These are phyloP conservation scores for Colletotrichum plurivorum DNA, from an alignment of 2,329 filamentous ascomycete species.

Conservation along the genomic window DNA sequence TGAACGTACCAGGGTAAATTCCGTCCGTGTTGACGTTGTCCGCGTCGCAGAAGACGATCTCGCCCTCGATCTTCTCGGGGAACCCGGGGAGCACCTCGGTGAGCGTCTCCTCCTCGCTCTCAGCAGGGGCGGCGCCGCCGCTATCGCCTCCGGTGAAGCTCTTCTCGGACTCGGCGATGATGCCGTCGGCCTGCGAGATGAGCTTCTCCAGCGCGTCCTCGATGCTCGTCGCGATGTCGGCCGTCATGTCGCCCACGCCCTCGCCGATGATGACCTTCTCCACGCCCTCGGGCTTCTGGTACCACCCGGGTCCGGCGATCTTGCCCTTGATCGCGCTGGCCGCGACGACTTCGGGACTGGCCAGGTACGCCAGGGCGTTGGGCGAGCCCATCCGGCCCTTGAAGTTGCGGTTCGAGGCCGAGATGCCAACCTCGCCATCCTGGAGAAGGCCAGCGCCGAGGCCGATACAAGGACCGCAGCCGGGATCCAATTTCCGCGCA, in stretches of 20 bases:
- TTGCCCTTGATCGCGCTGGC: conserved; percentile 84
- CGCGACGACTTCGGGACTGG: conserved; percentile 91
- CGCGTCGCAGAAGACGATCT: conserved; percentile 89
- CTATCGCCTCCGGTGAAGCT: conserved; percentile 53
- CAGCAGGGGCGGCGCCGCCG: conserved; percentile 43
- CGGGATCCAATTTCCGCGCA: conserved; percentile 65
- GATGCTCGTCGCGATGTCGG: conserved; percentile 75
- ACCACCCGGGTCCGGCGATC: conserved; percentile 84
- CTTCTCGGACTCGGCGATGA: conserved; percentile 69
- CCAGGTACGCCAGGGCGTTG: conserved; percentile 87
- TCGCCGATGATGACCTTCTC: conserved; percentile 79
- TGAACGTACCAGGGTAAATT: conserved; percentile 81
- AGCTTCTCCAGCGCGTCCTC: conserved; percentile 81
- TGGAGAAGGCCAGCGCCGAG: conserved; percentile 82
- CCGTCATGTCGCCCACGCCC: conserved; percentile 75
- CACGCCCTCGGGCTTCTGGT: conserved; percentile 78
- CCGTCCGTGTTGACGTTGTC: conserved; percentile 91
- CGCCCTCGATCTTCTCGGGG: conserved; percentile 84
- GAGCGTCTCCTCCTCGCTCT: conserved; percentile 48
- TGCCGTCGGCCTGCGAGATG: conserved; percentile 75
- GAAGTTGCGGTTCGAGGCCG: conserved; percentile 89
- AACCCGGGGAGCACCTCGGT: conserved; percentile 89
- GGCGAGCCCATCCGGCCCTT: conserved; percentile 90
- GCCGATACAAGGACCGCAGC: conserved; percentile 90
- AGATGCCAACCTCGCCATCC: conserved; percentile 88